Base-by-base conservation (phyloP, 1,284 basidiomycete genomes). In the Rhodotorula sp. region DNA sequence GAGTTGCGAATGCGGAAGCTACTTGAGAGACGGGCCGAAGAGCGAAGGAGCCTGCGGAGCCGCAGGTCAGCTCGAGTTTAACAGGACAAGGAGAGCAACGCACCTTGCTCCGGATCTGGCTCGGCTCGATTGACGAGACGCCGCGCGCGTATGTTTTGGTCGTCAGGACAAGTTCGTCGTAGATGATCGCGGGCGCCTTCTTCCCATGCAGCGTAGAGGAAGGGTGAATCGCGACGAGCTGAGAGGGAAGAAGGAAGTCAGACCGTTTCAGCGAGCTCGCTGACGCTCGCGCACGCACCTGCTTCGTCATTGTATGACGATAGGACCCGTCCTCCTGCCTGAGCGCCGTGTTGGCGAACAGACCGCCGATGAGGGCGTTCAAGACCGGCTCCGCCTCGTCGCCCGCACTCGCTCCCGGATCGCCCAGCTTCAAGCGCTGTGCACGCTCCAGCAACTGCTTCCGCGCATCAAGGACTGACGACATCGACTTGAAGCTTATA, bases 101-200 rank as follows among this genome's bases (percentile, higher is more conserved):
- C 55, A 70, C 69, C 61, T 71, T 65, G 0, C 48, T 18, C 22
- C 59, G 34, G 9, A 73, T 58, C 56, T 53, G 55, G 1, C 22
- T 53, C 2, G 65, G 88, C 22, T 88, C 86, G 57, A 96, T 86
- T 0, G 87, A 83, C 0, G 91, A 93, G 10, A 94, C 92, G 34
- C 89, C 89, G 6, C 92, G 87, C 3, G 92, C 93, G 76, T 93
- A 95, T 51, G 91, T 87, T 61, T 88, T 87, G 52, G 87, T 89
- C 30, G 93, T 96, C 78, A 89, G 88, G 72, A 94, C 93, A 76
- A 96, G 82, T 79, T 96, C 94, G 78, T 94, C 89, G 77, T 91
- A 97, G 57, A 96, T 85, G 67, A 97, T 92, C 9, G 88, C 91
- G 0, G 88, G 87, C 1, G 87, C 86, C 78, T 90, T 91, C 77